Percentiles rank a stretch among this genome's conserved stretches.
phyloP scores from a whole-genome alignment of 805 yeast genomes.

The Kregervanrija pseudodelftensis region DNA sequence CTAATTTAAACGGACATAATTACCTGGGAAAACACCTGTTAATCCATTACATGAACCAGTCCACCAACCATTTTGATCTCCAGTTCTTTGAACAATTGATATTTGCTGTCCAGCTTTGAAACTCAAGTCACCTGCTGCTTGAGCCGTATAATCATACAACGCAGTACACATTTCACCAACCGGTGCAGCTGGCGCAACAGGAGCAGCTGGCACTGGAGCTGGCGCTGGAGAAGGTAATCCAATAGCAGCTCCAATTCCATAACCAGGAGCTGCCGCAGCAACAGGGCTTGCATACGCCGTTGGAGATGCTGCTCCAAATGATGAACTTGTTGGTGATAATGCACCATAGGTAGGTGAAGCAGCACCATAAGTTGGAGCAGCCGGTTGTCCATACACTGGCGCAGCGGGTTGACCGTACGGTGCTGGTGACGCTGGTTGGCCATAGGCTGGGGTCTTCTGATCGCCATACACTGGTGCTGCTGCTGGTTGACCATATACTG shows the following conservation, averaged over 20 bases:
- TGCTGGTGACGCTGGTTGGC: conserved; percentile 1
- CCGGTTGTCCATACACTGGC: conserved; percentile 16
- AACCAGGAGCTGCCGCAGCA: conserved; percentile 29
- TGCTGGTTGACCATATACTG: conserved; percentile 30
- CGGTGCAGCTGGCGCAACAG: conserved; percentile 30
- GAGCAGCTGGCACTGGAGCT: conserved; percentile 21
- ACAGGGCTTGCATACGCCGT: conserved; percentile 21
- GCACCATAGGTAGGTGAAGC: conserved; percentile 13
- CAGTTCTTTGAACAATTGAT: conserved; percentile 72
- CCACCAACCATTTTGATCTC: conserved; percentile 96
- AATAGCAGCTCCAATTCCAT: conserved; percentile 8
- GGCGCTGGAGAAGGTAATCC: conserved; percentile 5
- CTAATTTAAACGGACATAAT: conserved; percentile 73
- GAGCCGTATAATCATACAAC: conserved; percentile 84
- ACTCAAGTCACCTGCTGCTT: conserved; percentile 84
- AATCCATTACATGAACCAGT: conserved; percentile 81
- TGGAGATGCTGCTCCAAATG: conserved; percentile 14
- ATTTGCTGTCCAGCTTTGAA: conserved; percentile 86
- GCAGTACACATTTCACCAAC: conserved; percentile 72
- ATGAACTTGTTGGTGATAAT: background rate
- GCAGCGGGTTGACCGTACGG: conserved; percentile 21
- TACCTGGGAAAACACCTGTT: conserved; percentile 93
- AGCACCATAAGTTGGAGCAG: conserved; percentile 9
- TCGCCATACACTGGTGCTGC: conserved; percentile 17
- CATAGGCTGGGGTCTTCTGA: conserved; percentile 15